Base-by-base conservation (phyloP, 2,329 filamentous ascomycete species). In the Venturia carpophila region DNA sequence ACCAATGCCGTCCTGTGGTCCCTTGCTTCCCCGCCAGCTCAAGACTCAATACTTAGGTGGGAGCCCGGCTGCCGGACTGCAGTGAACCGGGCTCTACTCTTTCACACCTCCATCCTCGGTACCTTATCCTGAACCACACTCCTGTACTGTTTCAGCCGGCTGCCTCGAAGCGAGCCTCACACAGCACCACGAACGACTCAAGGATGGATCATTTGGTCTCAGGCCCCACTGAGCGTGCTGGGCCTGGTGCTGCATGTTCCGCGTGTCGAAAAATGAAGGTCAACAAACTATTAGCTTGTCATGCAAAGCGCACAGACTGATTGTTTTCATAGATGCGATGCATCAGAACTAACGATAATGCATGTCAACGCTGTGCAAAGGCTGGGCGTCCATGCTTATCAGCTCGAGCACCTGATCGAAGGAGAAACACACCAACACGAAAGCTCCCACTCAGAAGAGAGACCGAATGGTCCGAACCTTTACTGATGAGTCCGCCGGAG, bases 251-350 rank as follows among this genome's bases (percentile, higher is more conserved):
- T 5, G 52, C 52, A 56, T 56, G 52, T 37, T 56, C 15, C 10
- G 37, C 52, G 5, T 56, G 52, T 56, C 52, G 52, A 56, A 56
- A 56, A 15, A 56, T 56, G 52, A 56, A 56, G 52, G 52, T 56
- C 52, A 56, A 56, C 7, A 34, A 19, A 13, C 3, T 17, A 9
- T 56, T 17, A 13, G 27, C n/a, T 27, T 56, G 19, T 56, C 52
- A n/a, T 56, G 30, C 30, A 37, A 19, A 37, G 37, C 19, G 13
- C 52, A 30, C 49, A 49, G 21, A 56, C 52, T 56, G 52, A 56
- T 56, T 2, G 7, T 3, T 17, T n/a, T 13, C 52, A 37, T 56
- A 56, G 52, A 56, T 56, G 52, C 52, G 52, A 56, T 56, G 52
- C 52, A 56, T 56, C 52, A 56, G 52, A 37, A 27, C n/a, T 13